Base-by-base conservation (phyloP, 176 grass and related monocot species). In the Poa pratensis region DNA sequence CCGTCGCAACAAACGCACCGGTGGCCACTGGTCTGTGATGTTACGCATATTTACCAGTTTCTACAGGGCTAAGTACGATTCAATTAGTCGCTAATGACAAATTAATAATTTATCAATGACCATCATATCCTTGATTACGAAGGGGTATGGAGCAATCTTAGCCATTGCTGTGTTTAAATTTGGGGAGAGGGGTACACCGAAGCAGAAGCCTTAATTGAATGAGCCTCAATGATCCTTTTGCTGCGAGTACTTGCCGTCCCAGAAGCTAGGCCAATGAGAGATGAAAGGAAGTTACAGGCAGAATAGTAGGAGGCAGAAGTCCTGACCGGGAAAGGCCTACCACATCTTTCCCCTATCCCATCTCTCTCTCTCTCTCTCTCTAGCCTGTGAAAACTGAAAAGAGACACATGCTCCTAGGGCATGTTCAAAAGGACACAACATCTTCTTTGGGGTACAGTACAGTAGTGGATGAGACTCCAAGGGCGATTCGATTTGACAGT, bases 401-500 rank as follows among this genome's bases (percentile, higher is more conserved):
- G 67, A 63, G 70, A 76, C 49, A 57, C 46, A 90, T 52, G 60
- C 72, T 88, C 75, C 64, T 84, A 74, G 73, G 70, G 75, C 87
- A 78, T 83, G 86, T 54, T 80, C 85, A 79, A 82, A 94, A 97
- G 87, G 89, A 92, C 87, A 94, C 67, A 74, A 86, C 53, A 92
- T 92, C 89, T 80, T 90, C 91, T 69, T 65, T 78, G 80, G 53
- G 78, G 85, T 91, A 97, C 89, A 88, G 74, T 69, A 63, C 66
- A 70, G 69, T 73, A 26, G 68, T 73, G 70, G 77, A 88, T 90
- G 86, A 88, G 91, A 90, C 82, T 81, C 72, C 70, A 82, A 86
- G 73, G 57, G 84, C n/a, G 84, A 86, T 91, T 84, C 67, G 35
- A 76, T 81, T 78, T 88, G 66, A 87, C 80, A 77, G n/a, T 78